phyloP scores from a whole-genome alignment of 2,329 filamentous ascomycete genomes.

The Cadophora sp. region DNA sequence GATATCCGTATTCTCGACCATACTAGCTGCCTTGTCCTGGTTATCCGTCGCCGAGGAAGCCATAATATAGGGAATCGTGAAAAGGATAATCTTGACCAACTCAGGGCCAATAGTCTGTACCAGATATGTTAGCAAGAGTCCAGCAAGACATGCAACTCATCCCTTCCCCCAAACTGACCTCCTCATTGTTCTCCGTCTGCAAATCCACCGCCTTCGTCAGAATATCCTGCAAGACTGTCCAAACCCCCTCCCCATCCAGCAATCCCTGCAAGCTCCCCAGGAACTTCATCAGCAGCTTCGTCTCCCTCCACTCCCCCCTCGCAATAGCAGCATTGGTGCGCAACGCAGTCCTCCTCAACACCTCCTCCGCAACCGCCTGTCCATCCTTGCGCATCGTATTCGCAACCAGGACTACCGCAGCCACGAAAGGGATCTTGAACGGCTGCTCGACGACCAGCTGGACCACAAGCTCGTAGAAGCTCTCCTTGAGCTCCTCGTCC shows the following conservation, averaged over 20 bases:
- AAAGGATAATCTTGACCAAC: slow-evolving; percentile 93
- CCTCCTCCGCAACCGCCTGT: slow-evolving; percentile 73
- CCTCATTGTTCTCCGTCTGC: slow-evolving; percentile 90
- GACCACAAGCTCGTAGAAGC: slow-evolving; percentile 75
- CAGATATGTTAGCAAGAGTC: slow-evolving; percentile 20
- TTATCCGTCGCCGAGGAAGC: slow-evolving; percentile 73
- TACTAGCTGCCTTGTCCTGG: slow-evolving; percentile 74
- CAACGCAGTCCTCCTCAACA: slow-evolving; percentile 68
- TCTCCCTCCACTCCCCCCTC: slow-evolving; percentile 83
- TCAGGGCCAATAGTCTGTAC: slow-evolving; percentile 74
- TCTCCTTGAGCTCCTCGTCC: slow-evolving; percentile 77
- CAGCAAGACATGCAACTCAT: background rate
- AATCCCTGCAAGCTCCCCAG: slow-evolving; percentile 84
- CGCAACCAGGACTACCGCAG: slow-evolving; percentile 79
- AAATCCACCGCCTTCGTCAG: slow-evolving; percentile 90
- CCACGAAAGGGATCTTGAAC: slow-evolving; percentile 95
- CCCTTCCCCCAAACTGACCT: slow-evolving; percentile 64
- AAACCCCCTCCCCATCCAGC: slow-evolving; percentile 84
- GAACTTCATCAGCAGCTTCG: slow-evolving; percentile 90
- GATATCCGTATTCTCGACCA: slow-evolving; percentile 94
- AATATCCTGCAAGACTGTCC: slow-evolving; percentile 85
- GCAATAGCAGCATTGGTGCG: slow-evolving; percentile 72
- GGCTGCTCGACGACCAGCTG: slow-evolving; percentile 89
- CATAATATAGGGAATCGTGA: slow-evolving; percentile 92
- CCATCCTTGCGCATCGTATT: slow-evolving; percentile 79